phyloP scores from a whole-genome alignment of 345 rosid species.

The Geranium brycei region DNA sequence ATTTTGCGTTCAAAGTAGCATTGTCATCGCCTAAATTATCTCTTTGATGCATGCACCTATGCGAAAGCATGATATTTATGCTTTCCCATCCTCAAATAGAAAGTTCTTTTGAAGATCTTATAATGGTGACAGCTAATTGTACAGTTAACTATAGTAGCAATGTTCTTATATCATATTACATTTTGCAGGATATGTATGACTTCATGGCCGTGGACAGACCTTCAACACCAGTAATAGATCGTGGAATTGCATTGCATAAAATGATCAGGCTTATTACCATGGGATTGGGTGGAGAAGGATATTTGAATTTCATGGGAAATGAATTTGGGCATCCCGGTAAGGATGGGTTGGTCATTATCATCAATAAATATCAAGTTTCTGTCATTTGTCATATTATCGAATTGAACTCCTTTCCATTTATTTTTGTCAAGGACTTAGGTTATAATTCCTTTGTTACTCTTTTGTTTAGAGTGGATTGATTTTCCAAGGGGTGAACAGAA shows the following conservation, averaged over 20 bases:
- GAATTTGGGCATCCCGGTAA: conserved; percentile 99
- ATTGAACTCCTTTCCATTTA: not conserved
- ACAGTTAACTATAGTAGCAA: not conserved
- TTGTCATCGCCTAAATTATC: no score
- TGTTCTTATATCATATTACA: not conserved
- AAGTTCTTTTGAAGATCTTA: no score
- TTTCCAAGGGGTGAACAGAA: conserved; percentile 77
- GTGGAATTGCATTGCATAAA: conserved; percentile 94
- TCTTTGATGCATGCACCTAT: no score
- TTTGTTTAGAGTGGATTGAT: conserved; percentile 80
- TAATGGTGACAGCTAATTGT: not conserved
- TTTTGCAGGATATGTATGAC: conserved; percentile 84
- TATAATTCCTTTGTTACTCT: conserved; percentile 9
- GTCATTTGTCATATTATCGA: not conserved
- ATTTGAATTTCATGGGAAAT: conserved; percentile 97
- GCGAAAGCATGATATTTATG: no score
- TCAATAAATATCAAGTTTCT: not conserved
- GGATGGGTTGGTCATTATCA: not conserved
- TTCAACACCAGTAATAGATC: conserved; percentile 66
- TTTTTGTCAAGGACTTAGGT: not conserved
- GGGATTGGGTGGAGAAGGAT: conserved; percentile 98
- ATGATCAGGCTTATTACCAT: conserved; percentile 88
- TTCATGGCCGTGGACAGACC: conserved; percentile 86
- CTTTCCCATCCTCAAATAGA: no score
- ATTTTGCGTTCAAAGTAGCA: not conserved